phyloP scores from a whole-genome alignment of 192 early-diverging fungal genomes.

The Coemansia biformis region DNA sequence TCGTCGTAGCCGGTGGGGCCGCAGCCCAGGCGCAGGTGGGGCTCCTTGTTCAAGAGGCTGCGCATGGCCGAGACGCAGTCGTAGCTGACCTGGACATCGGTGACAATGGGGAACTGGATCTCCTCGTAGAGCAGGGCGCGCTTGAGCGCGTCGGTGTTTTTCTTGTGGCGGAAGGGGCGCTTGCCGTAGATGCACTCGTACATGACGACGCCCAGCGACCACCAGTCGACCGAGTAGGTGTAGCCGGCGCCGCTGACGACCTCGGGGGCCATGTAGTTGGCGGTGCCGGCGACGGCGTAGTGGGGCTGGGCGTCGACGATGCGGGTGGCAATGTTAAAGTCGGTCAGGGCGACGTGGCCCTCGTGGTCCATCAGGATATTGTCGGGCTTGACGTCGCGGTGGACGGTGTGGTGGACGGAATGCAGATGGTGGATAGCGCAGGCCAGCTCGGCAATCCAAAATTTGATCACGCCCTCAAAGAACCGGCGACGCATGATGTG shows the following conservation, averaged over 20 bases:
- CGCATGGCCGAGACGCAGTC: constrained; percentile 70
- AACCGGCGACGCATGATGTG: constrained; percentile 59
- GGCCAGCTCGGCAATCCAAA: constrained; percentile 87
- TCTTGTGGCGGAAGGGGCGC: constrained; percentile 63
- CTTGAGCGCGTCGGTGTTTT: constrained; percentile 56
- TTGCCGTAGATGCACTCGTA: constrained; percentile 83
- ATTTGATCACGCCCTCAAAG: constrained; percentile 70
- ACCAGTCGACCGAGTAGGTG: constrained; percentile 85
- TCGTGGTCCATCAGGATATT: constrained; percentile 72
- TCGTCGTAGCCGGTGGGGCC: constrained; percentile 64
- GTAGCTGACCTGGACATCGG: constrained; percentile 51
- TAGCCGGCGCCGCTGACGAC: constrained; percentile 67
- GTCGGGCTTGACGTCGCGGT: constrained; percentile 94
- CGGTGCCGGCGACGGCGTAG: constrained; percentile 81
- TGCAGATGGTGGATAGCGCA: constrained; percentile 82
- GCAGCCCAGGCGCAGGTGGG: constrained; percentile 69
- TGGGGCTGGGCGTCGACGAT: constrained; percentile 54
- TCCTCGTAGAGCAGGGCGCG: constrained; percentile 60
- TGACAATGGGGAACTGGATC: constrained; percentile 57
- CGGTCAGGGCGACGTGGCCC: constrained; percentile 88
- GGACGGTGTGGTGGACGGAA: constrained; percentile 66
- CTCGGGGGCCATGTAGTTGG: constrained; percentile 89
- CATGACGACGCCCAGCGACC: constrained; percentile 85
- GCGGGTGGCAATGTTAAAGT: constrained; percentile 93
- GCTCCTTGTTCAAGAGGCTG: constrained; percentile 71